Evolutionary conservation across 208 protist genomes (phyloP).

Genomic region (Leishmania major): DNA sequence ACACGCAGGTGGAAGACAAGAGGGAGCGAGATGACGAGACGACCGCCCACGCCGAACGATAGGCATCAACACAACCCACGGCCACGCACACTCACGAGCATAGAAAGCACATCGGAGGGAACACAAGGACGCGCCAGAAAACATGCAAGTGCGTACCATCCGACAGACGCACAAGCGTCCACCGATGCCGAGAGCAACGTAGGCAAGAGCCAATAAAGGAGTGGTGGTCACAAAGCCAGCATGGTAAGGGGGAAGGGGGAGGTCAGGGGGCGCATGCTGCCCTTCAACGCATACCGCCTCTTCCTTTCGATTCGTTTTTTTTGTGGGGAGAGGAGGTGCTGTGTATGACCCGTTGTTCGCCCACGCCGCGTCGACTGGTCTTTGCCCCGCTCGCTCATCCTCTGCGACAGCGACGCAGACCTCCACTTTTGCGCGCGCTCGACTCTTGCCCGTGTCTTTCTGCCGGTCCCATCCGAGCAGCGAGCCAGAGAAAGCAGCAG

Average conservation of each 20-base stretch:
- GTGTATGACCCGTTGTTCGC: no score
- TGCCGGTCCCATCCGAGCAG: neutral
- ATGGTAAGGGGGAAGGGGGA: neutral
- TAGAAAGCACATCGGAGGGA: neutral
- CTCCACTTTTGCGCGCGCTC: neutral
- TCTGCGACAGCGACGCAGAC: neutral
- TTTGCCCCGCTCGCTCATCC: neutral
- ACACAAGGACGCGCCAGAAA: neutral
- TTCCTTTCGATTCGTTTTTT: no score
- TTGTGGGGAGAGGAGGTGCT: no score
- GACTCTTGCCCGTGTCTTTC: neutral
- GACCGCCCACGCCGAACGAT: no score
- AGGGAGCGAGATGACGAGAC: no score
- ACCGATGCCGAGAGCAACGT: neutral
- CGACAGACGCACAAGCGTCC: neutral
- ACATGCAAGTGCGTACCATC: neutral
- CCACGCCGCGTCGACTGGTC: neutral
- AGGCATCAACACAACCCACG: neutral
- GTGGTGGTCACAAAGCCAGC: neutral
- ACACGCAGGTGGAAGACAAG: no score
- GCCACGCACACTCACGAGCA: neutral
- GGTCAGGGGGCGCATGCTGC: neutral
- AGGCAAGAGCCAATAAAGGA: neutral
- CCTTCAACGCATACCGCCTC: neutral
- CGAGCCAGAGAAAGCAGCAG: neutral